Base-by-base conservation (phyloP, 805 yeast genomes). In the Priceomyces medius region DNA sequence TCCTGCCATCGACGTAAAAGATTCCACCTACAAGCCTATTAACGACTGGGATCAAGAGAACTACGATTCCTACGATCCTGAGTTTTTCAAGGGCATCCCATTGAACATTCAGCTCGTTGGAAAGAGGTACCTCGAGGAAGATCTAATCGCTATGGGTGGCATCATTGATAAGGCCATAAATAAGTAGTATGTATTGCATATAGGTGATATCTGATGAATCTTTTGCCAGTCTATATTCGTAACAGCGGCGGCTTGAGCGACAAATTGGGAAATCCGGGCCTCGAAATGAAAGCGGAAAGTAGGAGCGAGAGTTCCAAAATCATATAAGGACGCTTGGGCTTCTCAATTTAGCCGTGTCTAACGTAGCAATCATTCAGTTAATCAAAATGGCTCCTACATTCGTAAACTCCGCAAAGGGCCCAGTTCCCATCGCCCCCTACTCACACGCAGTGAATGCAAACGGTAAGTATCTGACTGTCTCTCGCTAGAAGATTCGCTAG, bases 371-470 rank as follows among this genome's bases (percentile, higher is more conserved):
- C n/a, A n/a, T n/a, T n/a, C n/a, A n/a, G n/a, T n/a, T n/a, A n/a
- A 23, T 23, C 12, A 23, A 23, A 23, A 23, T 23, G 39, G 9
- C 16, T 8, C 20, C 20, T 21, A 17, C n/a, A 7, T 23, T 20
- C 17, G 14, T 26, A 18, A 36, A 36, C 31, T 36, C 31, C 31
- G 6, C 8, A 17, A 36, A 36, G 24, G 39, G 34, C 4, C 13
- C 35, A 5, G n/a, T 16, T 7, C 39, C 39, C 20, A 36, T 36
- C 5, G 39, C 39, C 3, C 39, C 39, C 14, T 36, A 36, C 20
- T 36, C 39, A 4, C 39, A 36, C 35, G 31, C 35, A 3, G 39
- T 36, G 10, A 26, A 36, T 12, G 39, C 39, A n/a, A 36, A 36
- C 20, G 39, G 39, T 36, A 36, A 21, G 28, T 36, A 21, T 31